Evolutionary conservation across 208 protist genomes (phyloP).

Genomic region (Phytomonas sp.): DNA sequence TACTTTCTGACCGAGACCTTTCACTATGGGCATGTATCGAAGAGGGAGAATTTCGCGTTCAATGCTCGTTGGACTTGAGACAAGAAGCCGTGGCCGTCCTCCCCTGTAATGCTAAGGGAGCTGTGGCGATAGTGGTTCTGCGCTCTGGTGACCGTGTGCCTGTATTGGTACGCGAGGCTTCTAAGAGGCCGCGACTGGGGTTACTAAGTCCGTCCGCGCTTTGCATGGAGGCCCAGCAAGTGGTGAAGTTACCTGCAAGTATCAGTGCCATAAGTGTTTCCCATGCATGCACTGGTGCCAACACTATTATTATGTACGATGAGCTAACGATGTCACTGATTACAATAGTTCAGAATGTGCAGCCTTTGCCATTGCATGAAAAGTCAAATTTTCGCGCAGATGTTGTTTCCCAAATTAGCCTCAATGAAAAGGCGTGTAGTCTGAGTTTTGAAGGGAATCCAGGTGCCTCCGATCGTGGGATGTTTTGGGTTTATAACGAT

Average conservation of each 20-base stretch:
- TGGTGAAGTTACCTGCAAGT: background rate
- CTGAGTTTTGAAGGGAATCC: slow-evolving; percentile 1
- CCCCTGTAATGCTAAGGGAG: slow-evolving; percentile 8
- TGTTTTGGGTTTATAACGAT: slow-evolving; percentile 44
- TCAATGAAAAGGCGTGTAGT: background rate
- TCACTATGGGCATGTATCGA: slow-evolving; percentile 22
- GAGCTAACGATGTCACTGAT: background rate
- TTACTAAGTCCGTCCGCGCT: background rate
- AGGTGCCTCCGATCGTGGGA: slow-evolving; percentile 4
- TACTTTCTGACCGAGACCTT: slow-evolving; percentile 22
- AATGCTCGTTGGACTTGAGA: slow-evolving; percentile 9
- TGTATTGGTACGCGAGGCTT: slow-evolving; percentile 11
- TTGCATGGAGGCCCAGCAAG: background rate
- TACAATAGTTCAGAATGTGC: background rate
- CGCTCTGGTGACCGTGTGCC: slow-evolving; percentile 30
- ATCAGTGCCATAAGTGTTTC: background rate
- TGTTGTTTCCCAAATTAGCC: background rate
- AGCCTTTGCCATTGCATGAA: background rate
- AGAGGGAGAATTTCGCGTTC: slow-evolving; percentile 11
- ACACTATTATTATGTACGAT: background rate
- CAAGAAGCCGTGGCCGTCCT: slow-evolving; percentile 17
- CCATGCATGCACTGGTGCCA: background rate
- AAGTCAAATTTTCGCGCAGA: background rate
- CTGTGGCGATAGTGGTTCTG: slow-evolving; percentile 29
- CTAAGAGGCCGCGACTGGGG: background rate